Evolutionary conservation across 2,329 filamentous ascomycete genomes (phyloP).

Genomic region (Exophiala lecanii-corni): DNA sequence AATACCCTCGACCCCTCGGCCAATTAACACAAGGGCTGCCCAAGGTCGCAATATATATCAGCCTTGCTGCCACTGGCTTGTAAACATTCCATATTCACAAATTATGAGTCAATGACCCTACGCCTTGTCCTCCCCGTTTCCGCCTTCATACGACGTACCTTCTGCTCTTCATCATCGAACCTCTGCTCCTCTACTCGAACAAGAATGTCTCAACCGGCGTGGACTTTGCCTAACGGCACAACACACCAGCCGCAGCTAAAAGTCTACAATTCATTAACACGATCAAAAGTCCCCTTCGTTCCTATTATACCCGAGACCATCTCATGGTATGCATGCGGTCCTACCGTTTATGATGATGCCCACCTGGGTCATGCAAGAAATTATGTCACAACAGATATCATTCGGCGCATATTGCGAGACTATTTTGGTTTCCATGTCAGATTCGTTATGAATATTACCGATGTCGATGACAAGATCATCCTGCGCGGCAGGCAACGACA

Average conservation of each 20-base stretch:
- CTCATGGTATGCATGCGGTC: conserved; percentile 85
- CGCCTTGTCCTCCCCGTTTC: background rate
- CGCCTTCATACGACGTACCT: conserved; percentile 14
- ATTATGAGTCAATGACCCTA: conserved; percentile 14
- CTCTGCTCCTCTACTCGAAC: conserved; percentile 4
- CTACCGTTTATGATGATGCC: conserved; percentile 77
- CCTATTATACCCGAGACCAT: conserved; percentile 66
- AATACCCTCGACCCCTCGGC: too few relatives aligned
- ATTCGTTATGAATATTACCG: conserved; percentile 92
- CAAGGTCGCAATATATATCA: too few relatives aligned
- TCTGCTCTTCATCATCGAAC: conserved; percentile 13
- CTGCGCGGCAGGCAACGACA: conserved; percentile 69
- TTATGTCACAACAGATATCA: conserved; percentile 86
- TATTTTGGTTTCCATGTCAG: conserved; percentile 79
- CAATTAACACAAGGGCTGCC: too few relatives aligned
- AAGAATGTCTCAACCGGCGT: conserved; percentile 37
- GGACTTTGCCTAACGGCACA: conserved; percentile 38
- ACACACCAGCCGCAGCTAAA: conserved; percentile 54
- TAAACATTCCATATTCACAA: background rate
- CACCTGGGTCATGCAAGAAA: conserved; percentile 82
- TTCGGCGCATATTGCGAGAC: conserved; percentile 73
- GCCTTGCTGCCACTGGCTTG: background rate
- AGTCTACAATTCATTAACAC: conserved; percentile 76
- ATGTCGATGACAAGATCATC: conserved; percentile 73
- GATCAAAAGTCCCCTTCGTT: conserved; percentile 67